Evolutionary conservation across 331 rosid genomes (phyloP).

Genomic region (Quercus tomentella): DNA sequence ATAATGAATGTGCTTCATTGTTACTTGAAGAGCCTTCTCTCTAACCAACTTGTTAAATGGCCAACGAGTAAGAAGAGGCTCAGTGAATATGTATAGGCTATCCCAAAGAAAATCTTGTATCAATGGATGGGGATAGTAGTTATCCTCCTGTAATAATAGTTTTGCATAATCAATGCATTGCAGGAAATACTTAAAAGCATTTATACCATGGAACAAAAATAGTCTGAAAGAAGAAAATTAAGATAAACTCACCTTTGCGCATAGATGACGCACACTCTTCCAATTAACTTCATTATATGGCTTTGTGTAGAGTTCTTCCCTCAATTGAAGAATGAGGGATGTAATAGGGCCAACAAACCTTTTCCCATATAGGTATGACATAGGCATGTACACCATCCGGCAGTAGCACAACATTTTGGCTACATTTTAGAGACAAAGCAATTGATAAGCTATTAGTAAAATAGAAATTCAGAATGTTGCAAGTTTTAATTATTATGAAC

Average conservation of each 20-base stretch:
- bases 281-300: constrained; percentile 42
- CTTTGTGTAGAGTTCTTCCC: constrained; percentile 42
- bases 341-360: constrained; percentile 65
- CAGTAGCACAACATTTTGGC: constrained; percentile 66
- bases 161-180: background rate
- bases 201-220: background rate
- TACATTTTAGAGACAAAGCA: constrained; percentile 3
- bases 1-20: constrained; percentile 70
- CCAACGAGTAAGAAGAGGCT: constrained; percentile 71
- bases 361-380: constrained; percentile 69
- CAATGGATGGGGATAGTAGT: constrained; percentile 62
- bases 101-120: constrained; percentile 75
- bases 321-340: constrained; percentile 43
- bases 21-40: constrained; percentile 46
- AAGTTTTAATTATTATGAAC: background rate
- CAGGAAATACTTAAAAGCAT: background rate
- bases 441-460: background rate
- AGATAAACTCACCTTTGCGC: constrained; percentile 25
- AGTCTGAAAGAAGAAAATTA: background rate
- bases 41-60: constrained; percentile 61
- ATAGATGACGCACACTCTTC: constrained; percentile 36
- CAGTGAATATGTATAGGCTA: constrained; percentile 42
- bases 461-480: background rate
- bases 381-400: constrained; percentile 63
- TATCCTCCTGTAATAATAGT: constrained; percentile 46